phyloP scores from a whole-genome alignment of 2,329 filamentous ascomycete genomes.

The Penicillium sclerotiorum region DNA sequence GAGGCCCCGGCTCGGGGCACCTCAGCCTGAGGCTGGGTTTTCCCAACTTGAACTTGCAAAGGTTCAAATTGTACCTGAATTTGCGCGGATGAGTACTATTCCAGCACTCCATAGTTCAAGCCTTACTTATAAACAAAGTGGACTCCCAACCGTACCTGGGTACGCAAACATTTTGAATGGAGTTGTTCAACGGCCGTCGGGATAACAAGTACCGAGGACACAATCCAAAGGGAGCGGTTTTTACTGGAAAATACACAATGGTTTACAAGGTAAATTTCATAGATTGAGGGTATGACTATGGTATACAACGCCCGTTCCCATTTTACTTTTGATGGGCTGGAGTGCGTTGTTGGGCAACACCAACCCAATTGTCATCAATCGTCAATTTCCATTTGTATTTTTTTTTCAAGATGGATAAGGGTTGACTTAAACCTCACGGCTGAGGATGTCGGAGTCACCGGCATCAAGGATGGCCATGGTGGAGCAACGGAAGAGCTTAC shows the following conservation, averaged over 20 bases:
- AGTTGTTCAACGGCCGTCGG: too few species aligned
- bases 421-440: conserved; percentile 11
- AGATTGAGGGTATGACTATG: conserved; percentile 7
- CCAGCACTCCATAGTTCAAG: too few species aligned
- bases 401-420: not conserved
- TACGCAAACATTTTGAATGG: too few species aligned
- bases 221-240: not conserved
- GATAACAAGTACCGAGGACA: too few species aligned
- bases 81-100: too few species aligned
- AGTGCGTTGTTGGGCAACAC: not conserved
- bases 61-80: too few species aligned
- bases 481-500: conserved; percentile 98
- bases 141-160: too few species aligned
- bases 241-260: not conserved
- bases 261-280: conserved; percentile 3
- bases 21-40: too few species aligned
- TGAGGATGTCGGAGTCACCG: conserved; percentile 96
- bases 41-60: too few species aligned
- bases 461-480: conserved; percentile 97
- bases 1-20: too few species aligned
- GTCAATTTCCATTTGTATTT: conserved; percentile 10
- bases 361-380: conserved; percentile 11
- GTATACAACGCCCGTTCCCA: conserved; percentile 7
- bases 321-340: conserved; percentile 3
- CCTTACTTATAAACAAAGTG: too few species aligned